These are phyloP conservation scores for Arachis hypogaea DNA, from an alignment of 306 rosid genomes.

Conservation along the genomic window DNA sequence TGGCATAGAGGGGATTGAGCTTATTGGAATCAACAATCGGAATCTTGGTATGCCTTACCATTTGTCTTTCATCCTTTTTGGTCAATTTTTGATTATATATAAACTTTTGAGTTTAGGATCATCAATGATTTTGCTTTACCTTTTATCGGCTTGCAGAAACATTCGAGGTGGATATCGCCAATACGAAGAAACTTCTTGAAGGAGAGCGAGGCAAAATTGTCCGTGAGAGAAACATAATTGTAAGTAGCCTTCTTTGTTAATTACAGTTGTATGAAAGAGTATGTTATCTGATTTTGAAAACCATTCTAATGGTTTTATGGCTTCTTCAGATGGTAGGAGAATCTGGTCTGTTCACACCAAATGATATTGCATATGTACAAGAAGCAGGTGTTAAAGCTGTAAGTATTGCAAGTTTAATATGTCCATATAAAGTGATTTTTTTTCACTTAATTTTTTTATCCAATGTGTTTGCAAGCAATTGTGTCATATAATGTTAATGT, in stretches of 20 bases:
- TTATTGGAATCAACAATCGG: slow-evolving; percentile 96
- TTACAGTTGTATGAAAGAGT: slow-evolving; percentile 6
- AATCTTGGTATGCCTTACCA: slow-evolving; percentile 70
- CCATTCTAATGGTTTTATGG: slow-evolving; percentile 27
- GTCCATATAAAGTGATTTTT: no score
- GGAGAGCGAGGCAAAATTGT: slow-evolving; percentile 78
- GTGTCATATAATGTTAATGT: not conserved
- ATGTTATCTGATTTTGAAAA: not conserved
- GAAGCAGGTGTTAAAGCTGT: slow-evolving; percentile 93
- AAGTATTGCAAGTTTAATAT: slow-evolving; percentile 46
- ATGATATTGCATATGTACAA: slow-evolving; percentile 86
- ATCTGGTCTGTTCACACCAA: slow-evolving; percentile 85
- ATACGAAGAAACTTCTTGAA: slow-evolving; percentile 88
- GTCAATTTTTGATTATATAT: not conserved
- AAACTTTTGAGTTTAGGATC: slow-evolving; percentile 2
- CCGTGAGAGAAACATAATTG: slow-evolving; percentile 70
- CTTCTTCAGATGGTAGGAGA: slow-evolving; percentile 82
- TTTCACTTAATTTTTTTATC: not conserved
- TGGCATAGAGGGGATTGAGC: slow-evolving; percentile 83
- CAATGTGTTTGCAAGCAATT: not conserved
- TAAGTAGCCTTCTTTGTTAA: slow-evolving; percentile 34
- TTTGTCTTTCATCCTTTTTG: not conserved
- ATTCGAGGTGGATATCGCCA: slow-evolving; percentile 83
- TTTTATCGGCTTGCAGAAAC: slow-evolving; percentile 61
- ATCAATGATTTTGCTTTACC: slow-evolving; percentile 10